A percentile compares a stretch with the other conserved stretches of the same genome.
phyloP scores from a whole-genome alignment of 306 rosid species.

The Lathyrus sativus region DNA sequence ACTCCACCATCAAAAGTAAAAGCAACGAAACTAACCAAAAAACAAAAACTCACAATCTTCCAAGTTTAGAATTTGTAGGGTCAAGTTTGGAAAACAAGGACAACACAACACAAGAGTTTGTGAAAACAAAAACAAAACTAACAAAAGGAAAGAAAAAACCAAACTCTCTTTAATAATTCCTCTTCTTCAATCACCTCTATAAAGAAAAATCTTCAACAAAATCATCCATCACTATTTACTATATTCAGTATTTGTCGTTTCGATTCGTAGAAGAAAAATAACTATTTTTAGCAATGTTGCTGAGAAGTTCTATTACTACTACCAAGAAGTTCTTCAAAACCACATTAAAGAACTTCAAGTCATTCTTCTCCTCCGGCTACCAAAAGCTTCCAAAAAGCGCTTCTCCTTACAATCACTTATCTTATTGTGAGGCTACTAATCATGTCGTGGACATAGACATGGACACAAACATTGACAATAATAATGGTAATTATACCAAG shows the following conservation, averaged over 20 bases:
- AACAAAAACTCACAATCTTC: constrained; percentile 37
- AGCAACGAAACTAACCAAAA: constrained; percentile 59
- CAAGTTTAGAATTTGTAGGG: constrained; percentile 44
- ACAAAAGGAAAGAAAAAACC: constrained; percentile 40
- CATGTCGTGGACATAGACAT: constrained; percentile 31
- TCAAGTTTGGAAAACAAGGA: constrained; percentile 44
- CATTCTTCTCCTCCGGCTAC: constrained; percentile 67
- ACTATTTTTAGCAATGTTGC: constrained; percentile 51
- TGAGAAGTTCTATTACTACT: constrained; percentile 64
- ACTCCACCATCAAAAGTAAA: constrained; percentile 71
- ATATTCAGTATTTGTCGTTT: background rate
- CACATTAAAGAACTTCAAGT: constrained; percentile 69
- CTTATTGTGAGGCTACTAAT: constrained; percentile 34
- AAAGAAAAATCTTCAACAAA: constrained; percentile 54
- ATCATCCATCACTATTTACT: background rate
- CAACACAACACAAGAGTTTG: constrained; percentile 39
- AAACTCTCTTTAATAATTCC: constrained; percentile 58
- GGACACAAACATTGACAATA: constrained; percentile 35
- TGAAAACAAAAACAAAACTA: constrained; percentile 48
- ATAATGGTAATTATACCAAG: constrained; percentile 34
- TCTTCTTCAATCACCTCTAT: constrained; percentile 41
- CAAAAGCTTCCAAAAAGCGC: constrained; percentile 72
- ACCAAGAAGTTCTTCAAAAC: constrained; percentile 79
- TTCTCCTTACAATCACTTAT: constrained; percentile 38
- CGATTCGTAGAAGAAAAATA: background rate